These are phyloP conservation scores for Paracamarosporium sp. DNA, from an alignment of 2,329 filamentous ascomycete genomes.

Conservation along the genomic window DNA sequence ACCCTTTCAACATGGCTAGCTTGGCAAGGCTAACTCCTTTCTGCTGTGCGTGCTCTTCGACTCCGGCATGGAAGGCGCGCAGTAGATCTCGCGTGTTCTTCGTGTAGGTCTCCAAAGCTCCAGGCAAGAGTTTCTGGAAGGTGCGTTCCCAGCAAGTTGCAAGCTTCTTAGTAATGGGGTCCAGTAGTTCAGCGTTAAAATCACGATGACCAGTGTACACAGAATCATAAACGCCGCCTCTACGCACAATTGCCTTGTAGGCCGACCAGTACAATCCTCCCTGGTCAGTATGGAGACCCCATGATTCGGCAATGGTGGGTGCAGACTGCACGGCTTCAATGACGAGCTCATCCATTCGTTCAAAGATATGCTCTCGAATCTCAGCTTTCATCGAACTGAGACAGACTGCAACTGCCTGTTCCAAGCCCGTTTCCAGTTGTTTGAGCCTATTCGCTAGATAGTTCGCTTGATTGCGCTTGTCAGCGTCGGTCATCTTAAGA, in stretches of 20 bases:
- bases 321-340: constrained; percentile 49
- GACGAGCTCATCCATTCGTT: constrained; percentile 51
- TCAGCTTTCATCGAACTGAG: constrained; percentile 49
- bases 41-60: constrained; percentile 48
- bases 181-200: constrained; percentile 49
- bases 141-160: constrained; percentile 52
- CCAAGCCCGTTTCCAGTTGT: constrained; percentile 50
- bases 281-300: constrained; percentile 45
- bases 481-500: constrained; percentile 49
- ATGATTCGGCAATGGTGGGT: constrained; percentile 36
- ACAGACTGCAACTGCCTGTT: constrained; percentile 48
- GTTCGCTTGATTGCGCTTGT: constrained; percentile 47
- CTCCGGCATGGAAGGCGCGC: constrained; percentile 50
- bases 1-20: constrained; percentile 48
- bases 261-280: constrained; percentile 61
- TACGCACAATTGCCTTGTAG: constrained; percentile 63
- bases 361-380: constrained; percentile 55
- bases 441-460: constrained; percentile 49
- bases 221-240: constrained; percentile 56
- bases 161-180: neutral
- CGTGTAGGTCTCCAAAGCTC: constrained; percentile 47
- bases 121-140: constrained; percentile 53
- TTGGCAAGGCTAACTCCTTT: constrained; percentile 50
- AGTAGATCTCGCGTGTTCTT: constrained; percentile 40
- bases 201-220: constrained; percentile 44